Base-by-base conservation (phyloP, 2,329 filamentous ascomycete genomes). In the Bipolaris bicolor region DNA sequence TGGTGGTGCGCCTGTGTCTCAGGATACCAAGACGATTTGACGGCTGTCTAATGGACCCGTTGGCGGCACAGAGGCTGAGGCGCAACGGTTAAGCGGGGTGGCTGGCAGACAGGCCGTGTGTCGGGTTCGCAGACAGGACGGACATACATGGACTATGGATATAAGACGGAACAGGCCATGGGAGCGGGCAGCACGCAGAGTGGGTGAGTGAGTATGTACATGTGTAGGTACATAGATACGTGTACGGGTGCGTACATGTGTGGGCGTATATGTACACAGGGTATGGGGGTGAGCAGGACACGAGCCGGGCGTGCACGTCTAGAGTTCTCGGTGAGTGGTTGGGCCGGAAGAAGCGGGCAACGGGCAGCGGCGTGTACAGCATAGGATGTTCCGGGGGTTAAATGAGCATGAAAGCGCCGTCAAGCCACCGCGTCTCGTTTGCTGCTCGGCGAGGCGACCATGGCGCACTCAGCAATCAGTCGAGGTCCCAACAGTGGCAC, bases 1-100 rank as follows among this genome's bases (percentile, higher is more conserved):
- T 49, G 43, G 39, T 31, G 50, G 24, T 41, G 39, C 33, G 18
- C 37, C 24, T 31, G 6, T 41, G 55, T 55, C 51, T 58, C 51
- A 49, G 37, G 55, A 41, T 22, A 22, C 46, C 46, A 47, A 40
- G 26, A 40, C 45, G 39, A 39, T 55, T 40, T 49, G 49, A 58
- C 55, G 46, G 39, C 26, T 50, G 55, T 55, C 55, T 58, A 45
- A 20, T 11, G 18, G 34, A 7, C 46, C 34, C 45, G 45, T 36
- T 22, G 4, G 45, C 33, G 24, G n/a, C 11, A 15, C 31, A 37
- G 34, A n/a, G 15, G 15, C 20, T 18, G 33, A 39, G 34, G 34
- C 33, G 33, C 46, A 49, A 36, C 46, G 16, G 33, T 39, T 13
- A 11, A 3, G 22, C 46, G 46, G 46, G 34, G 22, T 26, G 46